phyloP scores from a whole-genome alignment of 768 basidiomycete genomes.

The Lactifluus hygrophoroides region DNA sequence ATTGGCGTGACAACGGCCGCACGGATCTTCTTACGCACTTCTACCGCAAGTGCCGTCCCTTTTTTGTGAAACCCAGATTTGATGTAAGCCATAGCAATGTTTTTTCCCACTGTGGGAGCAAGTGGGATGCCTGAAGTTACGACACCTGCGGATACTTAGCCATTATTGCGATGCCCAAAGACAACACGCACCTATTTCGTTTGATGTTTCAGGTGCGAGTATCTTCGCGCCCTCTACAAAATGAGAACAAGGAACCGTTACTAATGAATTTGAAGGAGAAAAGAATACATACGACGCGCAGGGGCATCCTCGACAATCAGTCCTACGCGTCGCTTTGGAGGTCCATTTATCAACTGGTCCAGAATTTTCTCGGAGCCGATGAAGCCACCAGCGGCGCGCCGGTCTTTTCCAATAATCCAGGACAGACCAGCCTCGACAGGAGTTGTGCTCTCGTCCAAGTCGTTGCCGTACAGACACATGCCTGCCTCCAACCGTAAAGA shows the following conservation, averaged over 20 bases:
- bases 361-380: conserved; percentile 71
- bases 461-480: conserved; percentile 93
- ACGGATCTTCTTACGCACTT: conserved; percentile 74
- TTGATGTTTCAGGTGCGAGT: conserved; percentile 42
- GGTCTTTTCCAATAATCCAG: conserved; percentile 92
- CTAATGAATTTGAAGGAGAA: background rate
- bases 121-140: conserved; percentile 90
- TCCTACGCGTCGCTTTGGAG: conserved; percentile 71
- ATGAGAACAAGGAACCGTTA: background rate
- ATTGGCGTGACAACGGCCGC: conserved; percentile 68
- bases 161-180: background rate
- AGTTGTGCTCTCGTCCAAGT: conserved; percentile 77
- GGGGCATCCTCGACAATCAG: conserved; percentile 77
- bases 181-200: conserved; percentile 50
- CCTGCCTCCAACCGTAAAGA: conserved; percentile 93
- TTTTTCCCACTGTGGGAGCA: conserved; percentile 79
- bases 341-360: conserved; percentile 72
- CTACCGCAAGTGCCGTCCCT: conserved; percentile 75
- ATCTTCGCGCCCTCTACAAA: conserved; percentile 70
- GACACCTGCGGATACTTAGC: conserved; percentile 35
- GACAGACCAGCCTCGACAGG: conserved; percentile 87
- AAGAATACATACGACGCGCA: conserved; percentile 56
- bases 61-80: conserved; percentile 79
- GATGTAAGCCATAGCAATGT: conserved; percentile 96
- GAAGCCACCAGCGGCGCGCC: conserved; percentile 61